Percentiles rank a stretch among this genome's conserved stretches.
Conservation (phyloP, 495 filamentous ascomycete genomes). For the Trichoderma orchidacearum region DNA sequence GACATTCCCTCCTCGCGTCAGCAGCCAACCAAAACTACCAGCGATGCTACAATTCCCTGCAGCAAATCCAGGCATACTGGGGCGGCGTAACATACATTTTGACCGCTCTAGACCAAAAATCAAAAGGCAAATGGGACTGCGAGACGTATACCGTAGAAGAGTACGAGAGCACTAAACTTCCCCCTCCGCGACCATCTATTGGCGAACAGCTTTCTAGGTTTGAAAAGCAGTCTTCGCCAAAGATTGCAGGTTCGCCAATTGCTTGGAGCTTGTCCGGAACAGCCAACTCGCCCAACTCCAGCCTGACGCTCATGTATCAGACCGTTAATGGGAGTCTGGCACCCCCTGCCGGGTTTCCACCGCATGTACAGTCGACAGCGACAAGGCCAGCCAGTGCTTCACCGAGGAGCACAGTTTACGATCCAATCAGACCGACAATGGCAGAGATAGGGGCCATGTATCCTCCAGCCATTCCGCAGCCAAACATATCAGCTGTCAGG, state of each 20-base stretch:
- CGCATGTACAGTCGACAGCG: conserved; percentile 7
- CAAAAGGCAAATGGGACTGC: conserved; percentile 70
- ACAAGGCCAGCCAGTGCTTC: conserved; percentile 26
- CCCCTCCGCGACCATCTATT: conserved; percentile 35
- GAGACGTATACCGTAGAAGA: conserved; percentile 68
- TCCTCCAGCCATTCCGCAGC: conserved; percentile 30
- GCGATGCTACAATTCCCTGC: conserved; percentile 64
- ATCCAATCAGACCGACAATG: conserved; percentile 35
- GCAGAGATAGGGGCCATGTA: conserved; percentile 29
- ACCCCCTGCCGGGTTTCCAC: conserved; percentile 6
- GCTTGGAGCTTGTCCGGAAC: conserved; percentile 71
- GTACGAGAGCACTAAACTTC: conserved; percentile 48
- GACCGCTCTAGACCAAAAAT: conserved; percentile 73
- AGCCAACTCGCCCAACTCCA: conserved; percentile 68
- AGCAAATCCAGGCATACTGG: conserved; percentile 68
- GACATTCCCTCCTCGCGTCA: conserved; percentile 59
- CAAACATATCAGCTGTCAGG: conserved; percentile 28
- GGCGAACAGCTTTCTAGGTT: conserved; percentile 13
- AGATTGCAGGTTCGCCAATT: conserved; percentile 34
- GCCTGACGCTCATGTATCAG: conserved; percentile 60
- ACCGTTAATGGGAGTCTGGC: conserved; percentile 14
- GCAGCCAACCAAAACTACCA: conserved; percentile 72
- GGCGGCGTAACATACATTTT: conserved; percentile 77
- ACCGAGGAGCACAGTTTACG: conserved; percentile 37
- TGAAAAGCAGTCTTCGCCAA: conserved; percentile 21